Base-by-base conservation (phyloP, 2,329 filamentous ascomycete genomes). In the Sarocladium oryzae region DNA sequence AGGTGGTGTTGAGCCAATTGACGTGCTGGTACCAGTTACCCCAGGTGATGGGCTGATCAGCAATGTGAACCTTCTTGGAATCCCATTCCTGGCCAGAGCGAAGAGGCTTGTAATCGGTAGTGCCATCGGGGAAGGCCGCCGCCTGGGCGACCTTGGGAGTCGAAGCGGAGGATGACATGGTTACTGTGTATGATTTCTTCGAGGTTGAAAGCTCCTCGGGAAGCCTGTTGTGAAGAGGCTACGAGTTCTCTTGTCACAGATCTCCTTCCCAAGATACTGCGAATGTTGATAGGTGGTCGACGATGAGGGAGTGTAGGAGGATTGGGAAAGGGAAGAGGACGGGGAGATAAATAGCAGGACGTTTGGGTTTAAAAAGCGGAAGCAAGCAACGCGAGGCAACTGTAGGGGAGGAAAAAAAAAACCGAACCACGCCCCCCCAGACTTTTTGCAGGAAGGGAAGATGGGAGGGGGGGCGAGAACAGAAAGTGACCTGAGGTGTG, bases 1-100 rank as follows among this genome's bases (percentile, higher is more conserved):
- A 79, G 56, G 77, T 79, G 56, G 88, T 84, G 69, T 95, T 96
- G 58, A 96, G 78, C 89, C 90, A 96, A 78, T 95, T 90, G 75
- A 96, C 79, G 66, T 96, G 90, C 73, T 91, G 86, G 73, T 90
- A 84, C 88, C 88, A 93, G 75, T 95, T 96, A 62, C 77, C 74
- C 69, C 76, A 78, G 54, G 88, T 95, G 60, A 95, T 85, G 53
- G 87, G 86, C 56, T 81, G 81, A 57, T 95, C 89, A 57, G 88
- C 83, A 70, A 95, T 93, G 70, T 95, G 89, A 63, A 85, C 79
- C 74, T 95, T 95, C 75, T 85, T 74, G 53, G 66, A 38, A 54
- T 83, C 79, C 57, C 71, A 69, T 63, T 71, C 74, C 55, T 55
- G 56, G 26, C 55, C 54, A 51, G 60, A 56, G 46, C 75, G 74